Conservation (phyloP, 441 rosid species). For the Eugenia klotzschiana region DNA sequence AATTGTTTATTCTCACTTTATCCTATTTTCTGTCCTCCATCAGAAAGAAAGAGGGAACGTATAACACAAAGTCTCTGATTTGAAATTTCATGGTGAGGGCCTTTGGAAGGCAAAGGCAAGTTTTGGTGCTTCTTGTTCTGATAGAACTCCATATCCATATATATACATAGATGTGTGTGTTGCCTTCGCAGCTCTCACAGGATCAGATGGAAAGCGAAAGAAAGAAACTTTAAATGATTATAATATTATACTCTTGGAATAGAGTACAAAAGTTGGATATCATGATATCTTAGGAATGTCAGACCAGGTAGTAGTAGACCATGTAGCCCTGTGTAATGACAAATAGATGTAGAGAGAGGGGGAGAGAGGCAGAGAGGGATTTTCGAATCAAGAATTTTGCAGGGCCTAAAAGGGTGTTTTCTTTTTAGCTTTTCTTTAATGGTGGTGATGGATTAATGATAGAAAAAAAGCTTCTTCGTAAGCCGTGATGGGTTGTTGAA, state of each 20-base stretch:
- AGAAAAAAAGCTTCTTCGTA: background rate
- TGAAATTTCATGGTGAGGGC: conserved; percentile 22
- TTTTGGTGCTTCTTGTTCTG: background rate
- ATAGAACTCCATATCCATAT: background rate
- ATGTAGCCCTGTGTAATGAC: conserved; percentile 20
- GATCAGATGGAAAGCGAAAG: conserved; percentile 10
- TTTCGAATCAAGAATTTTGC: conserved; percentile 1
- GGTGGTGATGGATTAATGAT: background rate
- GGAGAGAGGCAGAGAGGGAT: background rate
- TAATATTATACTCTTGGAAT: background rate
- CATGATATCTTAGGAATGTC: conserved; percentile 25
- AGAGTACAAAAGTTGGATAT: conserved; percentile 3
- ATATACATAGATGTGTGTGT: background rate
- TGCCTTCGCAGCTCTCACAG: conserved; percentile 8
- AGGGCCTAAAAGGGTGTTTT: conserved; percentile 10
- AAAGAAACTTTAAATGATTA: background rate
- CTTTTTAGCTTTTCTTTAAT: background rate
- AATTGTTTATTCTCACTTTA: background rate
- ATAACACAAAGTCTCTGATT: conserved; percentile 11
- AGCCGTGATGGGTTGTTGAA: conserved; percentile 18
- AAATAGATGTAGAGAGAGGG: conserved; percentile 1
- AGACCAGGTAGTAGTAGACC: conserved; percentile 10
- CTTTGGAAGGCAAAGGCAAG: conserved; percentile 19
- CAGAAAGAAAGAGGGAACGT: conserved; percentile 5
- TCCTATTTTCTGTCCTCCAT: conserved; percentile 11